Percentiles rank a stretch among this genome's conserved stretches.
Evolutionary conservation across 139 green algal genomes (phyloP).

Genomic region (Coelastrella sp.): DNA sequence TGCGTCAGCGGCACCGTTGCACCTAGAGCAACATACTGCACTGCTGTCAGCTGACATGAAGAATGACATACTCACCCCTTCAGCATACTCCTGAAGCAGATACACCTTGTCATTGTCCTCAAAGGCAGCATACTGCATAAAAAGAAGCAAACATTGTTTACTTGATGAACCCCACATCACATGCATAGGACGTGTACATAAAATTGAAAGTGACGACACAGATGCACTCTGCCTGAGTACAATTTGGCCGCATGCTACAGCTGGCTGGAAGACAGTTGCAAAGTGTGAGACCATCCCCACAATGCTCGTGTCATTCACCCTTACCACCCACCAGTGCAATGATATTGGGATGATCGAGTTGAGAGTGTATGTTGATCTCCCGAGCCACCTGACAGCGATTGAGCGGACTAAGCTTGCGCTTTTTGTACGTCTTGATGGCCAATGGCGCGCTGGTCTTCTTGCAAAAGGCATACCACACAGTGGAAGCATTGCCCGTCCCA

Average conservation of each 20-base stretch:
- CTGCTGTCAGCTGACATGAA: too few species aligned
- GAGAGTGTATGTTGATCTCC: conserved; percentile 83
- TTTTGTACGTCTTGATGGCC: conserved; percentile 86
- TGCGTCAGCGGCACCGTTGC: too few species aligned
- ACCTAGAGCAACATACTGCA: too few species aligned
- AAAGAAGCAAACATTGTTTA: too few species aligned
- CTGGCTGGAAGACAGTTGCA: too few species aligned
- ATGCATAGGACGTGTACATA: too few species aligned
- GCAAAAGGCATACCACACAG: conserved; percentile 78
- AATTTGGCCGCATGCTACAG: too few species aligned
- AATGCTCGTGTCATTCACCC: too few species aligned
- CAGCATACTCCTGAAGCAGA: conserved; percentile 86
- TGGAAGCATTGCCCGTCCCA: conserved; percentile 77
- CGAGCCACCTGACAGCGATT: conserved; percentile 81
- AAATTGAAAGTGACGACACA: too few species aligned
- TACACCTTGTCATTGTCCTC: conserved; percentile 87
- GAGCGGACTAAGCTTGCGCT: conserved; percentile 70
- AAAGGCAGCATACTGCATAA: conserved; percentile 83
- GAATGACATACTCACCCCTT: conserved; percentile 64
- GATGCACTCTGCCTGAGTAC: too few species aligned
- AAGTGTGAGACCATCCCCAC: too few species aligned
- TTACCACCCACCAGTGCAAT: conserved; percentile 66
- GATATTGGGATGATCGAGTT: conserved; percentile 78
- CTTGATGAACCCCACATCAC: too few species aligned
- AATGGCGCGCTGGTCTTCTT: conserved; percentile 55